Conservation (phyloP, 139 green algal species). For the Astrephomene gubernaculifera region DNA sequence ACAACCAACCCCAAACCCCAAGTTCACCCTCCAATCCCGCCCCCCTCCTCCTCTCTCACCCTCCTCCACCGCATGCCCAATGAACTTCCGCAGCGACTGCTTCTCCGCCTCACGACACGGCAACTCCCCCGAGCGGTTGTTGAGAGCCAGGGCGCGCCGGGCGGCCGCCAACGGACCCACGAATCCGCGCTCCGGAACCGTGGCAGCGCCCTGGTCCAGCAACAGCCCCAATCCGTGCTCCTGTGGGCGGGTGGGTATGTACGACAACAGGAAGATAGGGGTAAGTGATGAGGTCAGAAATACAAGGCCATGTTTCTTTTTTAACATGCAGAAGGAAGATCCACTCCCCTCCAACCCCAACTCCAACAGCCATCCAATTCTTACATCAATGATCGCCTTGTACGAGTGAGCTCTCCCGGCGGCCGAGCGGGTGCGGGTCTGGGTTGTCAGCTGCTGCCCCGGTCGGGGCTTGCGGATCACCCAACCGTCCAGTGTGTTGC, state of each 20-base stretch:
- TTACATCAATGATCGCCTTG: constrained; percentile 31
- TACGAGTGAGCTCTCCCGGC: constrained; percentile 1
- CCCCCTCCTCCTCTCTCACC: too few relatives aligned
- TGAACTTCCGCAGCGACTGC: constrained; percentile 68
- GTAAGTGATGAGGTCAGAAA: too few relatives aligned
- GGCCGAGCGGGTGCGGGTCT: too few relatives aligned
- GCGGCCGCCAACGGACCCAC: constrained; percentile 17
- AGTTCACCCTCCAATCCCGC: too few relatives aligned
- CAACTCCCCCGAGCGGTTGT: constrained; percentile 54
- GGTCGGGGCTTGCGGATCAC: constrained; percentile 53
- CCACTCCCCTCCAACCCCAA: too few relatives aligned
- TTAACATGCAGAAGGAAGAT: too few relatives aligned
- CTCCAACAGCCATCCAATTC: too few relatives aligned
- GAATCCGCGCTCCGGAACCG: constrained; percentile 40
- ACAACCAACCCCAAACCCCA: too few relatives aligned
- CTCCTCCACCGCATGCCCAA: constrained; percentile 66
- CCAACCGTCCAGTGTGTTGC: constrained; percentile 55
- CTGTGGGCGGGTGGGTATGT: too few relatives aligned
- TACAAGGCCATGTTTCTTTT: too few relatives aligned
- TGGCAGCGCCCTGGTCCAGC: constrained; percentile 21
- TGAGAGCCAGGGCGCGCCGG: constrained; percentile 43
- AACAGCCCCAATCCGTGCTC: constrained; percentile 21
- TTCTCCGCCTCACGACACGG: constrained; percentile 90
- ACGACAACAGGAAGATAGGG: too few relatives aligned
- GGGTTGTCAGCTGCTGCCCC: not conserved